Evolutionary conservation across 495 filamentous ascomycete genomes (phyloP), one percentile per base, ranked within the genome.

Genomic region (Hypoxylon trugodes): DNA sequence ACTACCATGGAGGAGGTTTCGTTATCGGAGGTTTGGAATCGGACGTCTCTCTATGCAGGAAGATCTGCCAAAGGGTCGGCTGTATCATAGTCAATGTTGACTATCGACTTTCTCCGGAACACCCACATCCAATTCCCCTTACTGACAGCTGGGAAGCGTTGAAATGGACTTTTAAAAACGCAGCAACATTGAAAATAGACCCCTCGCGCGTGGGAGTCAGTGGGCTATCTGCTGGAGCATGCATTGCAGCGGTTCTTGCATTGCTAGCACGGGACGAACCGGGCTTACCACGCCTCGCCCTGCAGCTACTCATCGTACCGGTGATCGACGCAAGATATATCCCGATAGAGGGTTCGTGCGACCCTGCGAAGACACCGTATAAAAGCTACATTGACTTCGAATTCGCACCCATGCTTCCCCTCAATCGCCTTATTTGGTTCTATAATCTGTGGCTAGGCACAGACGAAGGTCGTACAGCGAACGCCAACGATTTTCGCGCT

Each of bases 1-100:
- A 89, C 41, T 87, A 85, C 66, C 79, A 90, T 55, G 87, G 87
- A 7, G 87, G 87, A 8, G 87, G 87, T 1, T 90, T 89, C 60
- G 88, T 86, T 0, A 76, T 90, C 18, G 87, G 87, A 1, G 77
- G 69, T 9, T 68, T 86, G 1, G 82, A 81, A 9, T 85, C 87
- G 53, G 87, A 90, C 63, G 76, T 77, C 38, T 79, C 82, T 26
- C 88, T 87, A 79, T 81, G 83, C 8, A 70, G 75, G 22, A 76
- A 77, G 28, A 72, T 87, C 1, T 69, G 84, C n/a, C 67, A 73
- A 25, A 71, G 81, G 10, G 76, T 82, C 15, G 76, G 76, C 7
- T 87, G 85, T 26, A 48, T 80, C 19, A 79, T 90, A 8, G 56
- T 77, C 13, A 75, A 75, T 35, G 70, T 78, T 5, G 77, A 73